Evolutionary conservation across 1,139 yeast genomes (phyloP), one percentile per base, ranked within the genome.

Genomic region (Scheffersomyces cryptocercus): DNA sequence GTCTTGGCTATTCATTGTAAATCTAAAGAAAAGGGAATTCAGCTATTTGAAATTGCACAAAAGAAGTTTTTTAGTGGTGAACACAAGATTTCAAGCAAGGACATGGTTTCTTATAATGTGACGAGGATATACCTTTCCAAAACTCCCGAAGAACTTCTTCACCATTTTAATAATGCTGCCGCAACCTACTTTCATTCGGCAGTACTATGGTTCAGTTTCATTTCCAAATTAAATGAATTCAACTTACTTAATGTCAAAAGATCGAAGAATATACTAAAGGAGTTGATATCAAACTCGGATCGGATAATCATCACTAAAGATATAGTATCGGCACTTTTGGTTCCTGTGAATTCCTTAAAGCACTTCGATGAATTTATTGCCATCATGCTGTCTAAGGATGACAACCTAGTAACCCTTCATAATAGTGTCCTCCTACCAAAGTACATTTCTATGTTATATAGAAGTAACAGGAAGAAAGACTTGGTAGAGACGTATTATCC

Each of bases 151-250:
- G 67, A 65, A 12, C 54, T 73, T 4, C 46, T 70, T 13, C 56
- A 56, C 13, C 50, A 51, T 9, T 73, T 73, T 52, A 68, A 71
- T 48, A 48, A 49, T 4, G 64, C 66, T 3, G 58, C 67, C 3
- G 47, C 49, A 6, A 49, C 51, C 8, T 55, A 58, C 42, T 56
- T 61, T 0, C 53, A 56, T 28, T 63, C 68, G 2, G 55, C 74
- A 2, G 49, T 56, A 2, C 36, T 70, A 11, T 74, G 79, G 79
- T 49, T 68, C 4, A 60, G 62, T 7, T 68, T 74, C 38, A 56
- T 70, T 28, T 60, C 62, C 39, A 68, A 65, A 45, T 56, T 74
- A n/a, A 49, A 55, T 8, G 61, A 57, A 32, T 64, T 72, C 48
- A 71, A 65, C 4, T 55, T 73, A 4, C 56, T 74, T 30, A 66